phyloP scores from a whole-genome alignment of 495 filamentous ascomycete genomes.

The Copromyces sp. region DNA sequence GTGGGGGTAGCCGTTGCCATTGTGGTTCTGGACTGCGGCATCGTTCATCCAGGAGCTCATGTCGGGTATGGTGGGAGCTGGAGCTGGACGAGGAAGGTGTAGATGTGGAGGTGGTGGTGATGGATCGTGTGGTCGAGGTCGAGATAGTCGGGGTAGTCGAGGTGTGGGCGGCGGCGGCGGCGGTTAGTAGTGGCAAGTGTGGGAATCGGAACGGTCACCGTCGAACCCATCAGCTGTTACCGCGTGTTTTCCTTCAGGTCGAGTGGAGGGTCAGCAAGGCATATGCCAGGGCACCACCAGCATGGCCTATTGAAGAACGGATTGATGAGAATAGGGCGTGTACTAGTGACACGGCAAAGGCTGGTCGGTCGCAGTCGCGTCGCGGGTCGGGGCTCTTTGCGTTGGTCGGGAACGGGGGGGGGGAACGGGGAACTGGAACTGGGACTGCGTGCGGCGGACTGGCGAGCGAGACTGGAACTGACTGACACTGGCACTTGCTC shows the following conservation, averaged over 20 bases:
- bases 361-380: conserved; percentile 38
- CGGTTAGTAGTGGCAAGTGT: not conserved
- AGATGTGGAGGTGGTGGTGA: conserved; percentile 14
- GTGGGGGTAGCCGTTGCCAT: conserved; percentile 67
- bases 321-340: conserved; percentile 26
- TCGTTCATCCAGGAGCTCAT: conserved; percentile 84
- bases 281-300: conserved; percentile 3
- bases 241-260: not conserved
- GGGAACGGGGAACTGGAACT: conserved; percentile 1
- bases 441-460: not conserved
- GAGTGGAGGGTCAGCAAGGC: not conserved
- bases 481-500: not conserved
- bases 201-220: conserved; percentile 12
- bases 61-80: conserved; percentile 13
- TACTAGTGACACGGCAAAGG: conserved; percentile 32
- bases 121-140: not conserved
- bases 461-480: not conserved
- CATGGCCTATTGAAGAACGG: conserved; percentile 21
- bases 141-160: not conserved
- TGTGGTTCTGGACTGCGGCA: conserved; percentile 61
- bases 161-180: not conserved
- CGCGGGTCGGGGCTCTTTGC: conserved; percentile 24
- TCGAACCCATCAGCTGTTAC: conserved; percentile 39
- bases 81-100: conserved; percentile 24
- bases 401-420: conserved; percentile 11